phyloP scores from a whole-genome alignment of 108 stramenopile genomes.

The Poteriospumella lacustris region DNA sequence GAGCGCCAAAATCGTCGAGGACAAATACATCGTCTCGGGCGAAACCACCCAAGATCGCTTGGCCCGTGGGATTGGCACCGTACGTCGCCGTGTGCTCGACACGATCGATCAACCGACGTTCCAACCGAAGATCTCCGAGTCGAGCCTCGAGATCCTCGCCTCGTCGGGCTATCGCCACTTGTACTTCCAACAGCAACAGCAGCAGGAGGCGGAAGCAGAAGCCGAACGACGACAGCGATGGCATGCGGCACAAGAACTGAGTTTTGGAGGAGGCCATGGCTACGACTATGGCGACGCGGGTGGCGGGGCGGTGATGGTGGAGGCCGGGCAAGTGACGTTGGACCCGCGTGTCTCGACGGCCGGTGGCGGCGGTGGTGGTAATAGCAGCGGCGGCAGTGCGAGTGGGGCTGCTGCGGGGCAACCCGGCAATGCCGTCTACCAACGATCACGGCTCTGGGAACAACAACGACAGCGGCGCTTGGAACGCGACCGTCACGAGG shows the following conservation, averaged over 20 bases:
- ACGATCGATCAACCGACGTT: background rate
- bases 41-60: background rate
- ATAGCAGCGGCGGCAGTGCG: background rate
- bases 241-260: background rate
- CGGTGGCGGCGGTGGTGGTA: background rate
- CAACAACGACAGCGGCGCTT: background rate
- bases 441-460: background rate
- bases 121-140: background rate
- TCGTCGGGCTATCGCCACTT: background rate
- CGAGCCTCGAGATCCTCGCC: background rate
- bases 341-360: background rate
- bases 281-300: background rate
- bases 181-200: background rate
- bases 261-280: background rate
- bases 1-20: background rate
- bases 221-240: background rate
- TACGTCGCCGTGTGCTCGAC: background rate
- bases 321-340: background rate
- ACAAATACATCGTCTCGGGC: background rate
- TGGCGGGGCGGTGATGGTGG: background rate
- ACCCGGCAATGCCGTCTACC: background rate
- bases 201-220: background rate
- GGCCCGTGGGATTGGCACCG: background rate
- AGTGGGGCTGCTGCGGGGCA: background rate
- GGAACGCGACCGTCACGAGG: background rate